Evolutionary conservation across 2,329 filamentous ascomycete species (phyloP).

Genomic region (Neocatenulostroma microsporum): DNA sequence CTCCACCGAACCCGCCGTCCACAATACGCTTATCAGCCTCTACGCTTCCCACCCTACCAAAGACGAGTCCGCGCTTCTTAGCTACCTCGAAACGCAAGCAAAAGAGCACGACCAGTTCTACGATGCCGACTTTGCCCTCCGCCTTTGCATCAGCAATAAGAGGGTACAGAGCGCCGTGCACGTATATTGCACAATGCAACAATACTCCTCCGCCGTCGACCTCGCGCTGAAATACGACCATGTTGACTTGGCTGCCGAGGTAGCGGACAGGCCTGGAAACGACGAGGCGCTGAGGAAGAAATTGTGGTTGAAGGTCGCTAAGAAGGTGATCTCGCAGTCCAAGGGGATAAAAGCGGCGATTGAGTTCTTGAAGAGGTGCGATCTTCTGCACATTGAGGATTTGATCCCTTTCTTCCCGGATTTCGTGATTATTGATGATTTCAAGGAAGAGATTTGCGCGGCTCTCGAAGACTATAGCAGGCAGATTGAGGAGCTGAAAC

Average conservation of each 20-base stretch:
- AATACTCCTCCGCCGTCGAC: slow-evolving; percentile 88
- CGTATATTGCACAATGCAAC: slow-evolving; percentile 94
- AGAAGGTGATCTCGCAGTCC: slow-evolving; percentile 81
- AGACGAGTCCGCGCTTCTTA: slow-evolving; percentile 76
- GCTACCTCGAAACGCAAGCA: slow-evolving; percentile 85
- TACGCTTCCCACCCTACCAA: slow-evolving; percentile 78
- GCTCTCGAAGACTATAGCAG: slow-evolving; percentile 90
- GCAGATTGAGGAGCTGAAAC: slow-evolving; percentile 78
- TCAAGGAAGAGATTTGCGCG: slow-evolving; percentile 94
- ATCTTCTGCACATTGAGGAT: slow-evolving; percentile 89
- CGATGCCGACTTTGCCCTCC: slow-evolving; percentile 91
- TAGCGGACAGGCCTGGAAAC: slow-evolving; percentile 72
- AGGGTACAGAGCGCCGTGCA: slow-evolving; percentile 92
- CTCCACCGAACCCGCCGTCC: slow-evolving; percentile 75
- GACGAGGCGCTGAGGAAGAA: slow-evolving; percentile 79
- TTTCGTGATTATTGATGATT: slow-evolving; percentile 97
- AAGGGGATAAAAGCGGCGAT: slow-evolving; percentile 81
- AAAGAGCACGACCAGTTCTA: slow-evolving; percentile 66
- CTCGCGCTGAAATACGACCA: slow-evolving; percentile 84
- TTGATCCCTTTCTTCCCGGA: slow-evolving; percentile 97
- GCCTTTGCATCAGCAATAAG: slow-evolving; percentile 89
- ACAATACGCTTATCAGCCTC: slow-evolving; percentile 94
- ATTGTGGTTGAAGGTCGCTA: slow-evolving; percentile 89
- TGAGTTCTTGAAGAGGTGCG: slow-evolving; percentile 84
- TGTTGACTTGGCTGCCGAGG: slow-evolving; percentile 78